Conservation (phyloP, 2,329 filamentous ascomycete species). For the Zymoseptoria crescenta region DNA sequence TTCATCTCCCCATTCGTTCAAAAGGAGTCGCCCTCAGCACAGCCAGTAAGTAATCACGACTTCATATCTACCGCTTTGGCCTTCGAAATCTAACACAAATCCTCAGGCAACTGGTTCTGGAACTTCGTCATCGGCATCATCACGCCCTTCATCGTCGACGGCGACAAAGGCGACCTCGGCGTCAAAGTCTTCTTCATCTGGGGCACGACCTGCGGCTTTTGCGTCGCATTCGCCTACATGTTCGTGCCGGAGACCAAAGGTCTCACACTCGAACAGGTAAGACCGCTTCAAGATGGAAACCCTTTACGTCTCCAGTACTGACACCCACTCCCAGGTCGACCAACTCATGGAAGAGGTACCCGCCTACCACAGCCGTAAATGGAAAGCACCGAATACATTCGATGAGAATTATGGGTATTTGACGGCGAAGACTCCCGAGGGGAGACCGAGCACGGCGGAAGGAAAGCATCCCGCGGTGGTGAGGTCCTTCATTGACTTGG, state of each 20-base stretch:
- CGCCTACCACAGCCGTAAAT: constrained; percentile 32
- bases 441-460: not conserved
- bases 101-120: constrained; percentile 51
- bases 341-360: constrained; percentile 41
- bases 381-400: constrained; percentile 27
- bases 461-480: not conserved
- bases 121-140: constrained; percentile 55
- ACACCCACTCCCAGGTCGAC: constrained; percentile 13
- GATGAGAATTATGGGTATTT: constrained; percentile 16
- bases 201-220: constrained; percentile 31
- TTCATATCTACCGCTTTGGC: not conserved
- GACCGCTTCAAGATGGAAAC: constrained; percentile 2
- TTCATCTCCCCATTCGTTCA: constrained; percentile 55
- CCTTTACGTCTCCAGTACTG: not conserved
- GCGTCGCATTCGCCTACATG: constrained; percentile 31
- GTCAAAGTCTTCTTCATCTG: constrained; percentile 43
- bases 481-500: not conserved
- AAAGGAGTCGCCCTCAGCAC: constrained; percentile 70
- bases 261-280: constrained; percentile 32
- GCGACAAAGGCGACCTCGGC: constrained; percentile 47
- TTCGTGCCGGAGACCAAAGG: constrained; percentile 35
- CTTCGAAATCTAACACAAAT: too few relatives aligned
- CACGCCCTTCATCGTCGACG: constrained; percentile 62
- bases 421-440: not conserved
- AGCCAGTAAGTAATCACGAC: constrained; percentile 35